A percentile compares a stretch with the other conserved stretches of the same genome.
Conservation (phyloP, 495 filamentous ascomycete species). For the Peziza echinospora region DNA sequence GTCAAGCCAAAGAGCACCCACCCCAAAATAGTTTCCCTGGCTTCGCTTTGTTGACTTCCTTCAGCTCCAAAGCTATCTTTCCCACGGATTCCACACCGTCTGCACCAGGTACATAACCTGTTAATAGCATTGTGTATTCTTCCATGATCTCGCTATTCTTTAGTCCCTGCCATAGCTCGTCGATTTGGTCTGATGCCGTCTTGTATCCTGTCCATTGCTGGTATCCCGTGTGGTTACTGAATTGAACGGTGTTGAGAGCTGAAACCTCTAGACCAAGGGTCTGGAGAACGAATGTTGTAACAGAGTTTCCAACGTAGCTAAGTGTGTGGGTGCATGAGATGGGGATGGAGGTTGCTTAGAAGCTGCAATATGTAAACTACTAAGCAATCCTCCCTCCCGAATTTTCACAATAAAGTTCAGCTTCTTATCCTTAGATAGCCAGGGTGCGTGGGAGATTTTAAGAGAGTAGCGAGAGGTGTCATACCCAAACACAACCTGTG, state of each 20-base stretch:
- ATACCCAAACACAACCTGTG: not conserved
- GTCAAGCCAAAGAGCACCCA: slow-evolving; percentile 25
- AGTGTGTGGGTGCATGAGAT: not conserved
- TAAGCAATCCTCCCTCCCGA: no score
- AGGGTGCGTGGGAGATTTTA: no score
- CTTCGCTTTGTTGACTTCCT: slow-evolving; percentile 27
- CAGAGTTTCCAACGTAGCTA: slow-evolving; percentile 93
- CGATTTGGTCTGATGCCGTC: slow-evolving; percentile 60
- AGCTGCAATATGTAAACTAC: no score
- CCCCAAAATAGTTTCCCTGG: slow-evolving; percentile 84
- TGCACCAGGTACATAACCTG: slow-evolving; percentile 77
- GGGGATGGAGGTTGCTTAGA: no score
- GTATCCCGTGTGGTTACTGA: slow-evolving; percentile 91
- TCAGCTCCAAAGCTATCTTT: slow-evolving; percentile 56
- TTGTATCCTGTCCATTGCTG: slow-evolving; percentile 62
- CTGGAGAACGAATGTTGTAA: slow-evolving; percentile 83
- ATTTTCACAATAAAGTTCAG: no score
- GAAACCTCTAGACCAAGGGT: slow-evolving; percentile 81
- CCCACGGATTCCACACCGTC: slow-evolving; percentile 67
- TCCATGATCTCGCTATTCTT: slow-evolving; percentile 58
- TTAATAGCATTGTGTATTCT: slow-evolving; percentile 74
- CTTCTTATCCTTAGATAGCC: no score
- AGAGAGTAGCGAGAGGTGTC: no score
- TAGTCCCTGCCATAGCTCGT: slow-evolving; percentile 64
- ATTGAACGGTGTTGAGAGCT: slow-evolving; percentile 85